A percentile compares a stretch with the other conserved stretches of the same genome.
Evolutionary conservation across 2,329 filamentous ascomycete species (phyloP).

Genomic region (Talaromyces marneffei): DNA sequence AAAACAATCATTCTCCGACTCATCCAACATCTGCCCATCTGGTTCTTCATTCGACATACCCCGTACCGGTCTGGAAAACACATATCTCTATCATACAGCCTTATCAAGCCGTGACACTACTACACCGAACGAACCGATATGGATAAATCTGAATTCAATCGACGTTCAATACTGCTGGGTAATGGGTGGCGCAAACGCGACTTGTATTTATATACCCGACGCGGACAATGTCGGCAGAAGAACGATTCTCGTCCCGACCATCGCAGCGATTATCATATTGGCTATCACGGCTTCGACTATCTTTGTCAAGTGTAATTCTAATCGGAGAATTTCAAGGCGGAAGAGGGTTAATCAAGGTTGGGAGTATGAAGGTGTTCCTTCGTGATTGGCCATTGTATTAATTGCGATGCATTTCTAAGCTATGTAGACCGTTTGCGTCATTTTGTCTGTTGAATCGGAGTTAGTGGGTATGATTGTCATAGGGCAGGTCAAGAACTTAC

Average conservation of each 20-base stretch:
- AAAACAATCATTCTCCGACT: conserved; percentile 40
- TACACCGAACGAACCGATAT: conserved; percentile 37
- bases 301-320: conserved; percentile 60
- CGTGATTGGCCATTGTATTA: conserved; percentile 20
- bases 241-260: conserved; percentile 54
- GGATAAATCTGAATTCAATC: conserved; percentile 58
- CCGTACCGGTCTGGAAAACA: conserved; percentile 58
- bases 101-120: conserved; percentile 24
- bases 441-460: neutral
- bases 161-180: conserved; percentile 57
- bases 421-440: neutral
- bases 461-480: neutral
- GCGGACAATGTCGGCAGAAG: conserved; percentile 40
- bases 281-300: conserved; percentile 56
- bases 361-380: conserved; percentile 65
- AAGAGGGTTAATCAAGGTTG: conserved; percentile 51
- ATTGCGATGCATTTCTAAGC: neutral
- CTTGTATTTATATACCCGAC: conserved; percentile 53
- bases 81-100: conserved; percentile 44
- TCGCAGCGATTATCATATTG: conserved; percentile 59
- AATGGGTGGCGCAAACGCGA: conserved; percentile 47
- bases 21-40: conserved; percentile 44
- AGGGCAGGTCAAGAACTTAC: neutral
- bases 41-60: conserved; percentile 52
- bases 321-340: conserved; percentile 49